A percentile compares a stretch with the other conserved stretches of the same genome.
Conservation (phyloP, 2,329 filamentous ascomycete genomes). For the Monosporascus ibericus region DNA sequence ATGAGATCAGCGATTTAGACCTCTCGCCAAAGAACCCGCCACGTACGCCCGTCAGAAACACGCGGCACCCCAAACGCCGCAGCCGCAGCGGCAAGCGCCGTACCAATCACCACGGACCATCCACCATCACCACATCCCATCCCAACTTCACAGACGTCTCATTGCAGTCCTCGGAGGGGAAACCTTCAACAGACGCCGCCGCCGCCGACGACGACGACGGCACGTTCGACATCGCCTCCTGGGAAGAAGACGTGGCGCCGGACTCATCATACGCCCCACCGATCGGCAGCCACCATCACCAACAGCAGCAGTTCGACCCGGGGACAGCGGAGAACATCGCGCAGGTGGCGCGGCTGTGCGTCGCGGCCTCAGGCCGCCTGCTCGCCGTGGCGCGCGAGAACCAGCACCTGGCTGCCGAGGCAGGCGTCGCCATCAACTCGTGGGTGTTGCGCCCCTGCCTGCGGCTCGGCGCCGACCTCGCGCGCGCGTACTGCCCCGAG, state of each 20-base stretch:
- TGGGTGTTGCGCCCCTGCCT: slow-evolving; percentile 10
- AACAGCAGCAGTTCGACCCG: neutral
- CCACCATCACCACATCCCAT: no score
- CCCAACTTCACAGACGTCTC: no score
- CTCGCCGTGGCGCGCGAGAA: slow-evolving; percentile 10
- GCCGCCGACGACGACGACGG: neutral
- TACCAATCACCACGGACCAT: neutral
- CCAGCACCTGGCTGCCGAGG: slow-evolving; percentile 6
- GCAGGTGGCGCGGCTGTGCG: slow-evolving; percentile 4
- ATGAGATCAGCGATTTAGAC: slow-evolving; percentile 6
- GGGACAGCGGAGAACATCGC: neutral
- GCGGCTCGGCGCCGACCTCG: slow-evolving; percentile 2
- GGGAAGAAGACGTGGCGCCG: neutral
- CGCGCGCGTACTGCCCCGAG: slow-evolving; percentile 7
- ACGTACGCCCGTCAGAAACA: no score
- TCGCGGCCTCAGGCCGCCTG: slow-evolving; percentile 9
- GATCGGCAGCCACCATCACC: neutral
- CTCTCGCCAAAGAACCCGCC: neutral
- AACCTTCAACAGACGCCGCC: no score
- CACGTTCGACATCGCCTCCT: neutral
- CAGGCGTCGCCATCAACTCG: slow-evolving; percentile 4
- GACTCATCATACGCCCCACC: neutral
- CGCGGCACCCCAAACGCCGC: neutral
- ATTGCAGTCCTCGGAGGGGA: no score
- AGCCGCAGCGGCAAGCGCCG: neutral